Percentiles rank a stretch among this genome's conserved stretches.
phyloP scores from a whole-genome alignment of 2,329 filamentous ascomycete species.

The Nothophaeocryptopus gaeumannii region DNA sequence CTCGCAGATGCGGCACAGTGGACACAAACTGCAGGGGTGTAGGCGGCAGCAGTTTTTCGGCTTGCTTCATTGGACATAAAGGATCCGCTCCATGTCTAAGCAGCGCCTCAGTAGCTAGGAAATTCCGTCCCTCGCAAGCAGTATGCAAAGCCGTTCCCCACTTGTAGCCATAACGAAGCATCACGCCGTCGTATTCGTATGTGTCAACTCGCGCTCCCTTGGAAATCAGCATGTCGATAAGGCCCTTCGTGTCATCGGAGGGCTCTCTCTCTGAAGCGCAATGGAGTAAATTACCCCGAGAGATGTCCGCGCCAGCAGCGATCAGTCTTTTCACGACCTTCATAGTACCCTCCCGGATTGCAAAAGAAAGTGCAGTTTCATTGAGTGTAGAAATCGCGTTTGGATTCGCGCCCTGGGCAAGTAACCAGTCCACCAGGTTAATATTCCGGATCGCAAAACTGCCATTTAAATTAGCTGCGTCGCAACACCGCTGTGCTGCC shows the following conservation, averaged over 20 bases:
- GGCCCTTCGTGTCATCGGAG: neutral
- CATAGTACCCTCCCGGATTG: constrained; percentile 2
- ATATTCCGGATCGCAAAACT: neutral
- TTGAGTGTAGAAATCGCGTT: neutral
- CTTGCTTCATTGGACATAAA: neutral
- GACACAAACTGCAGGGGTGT: no score
- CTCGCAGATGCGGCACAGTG: no score
- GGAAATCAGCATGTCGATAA: constrained; percentile 1
- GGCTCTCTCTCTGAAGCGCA: constrained; percentile 1
- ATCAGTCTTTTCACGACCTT: neutral
- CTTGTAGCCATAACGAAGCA: neutral
- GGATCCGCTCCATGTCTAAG: constrained; percentile 4
- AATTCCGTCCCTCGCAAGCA: neutral
- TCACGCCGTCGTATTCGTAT: neutral
- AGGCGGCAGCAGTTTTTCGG: no score
- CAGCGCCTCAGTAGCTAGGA: constrained; percentile 2
- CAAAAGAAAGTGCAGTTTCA: neutral
- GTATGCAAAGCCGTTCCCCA: neutral
- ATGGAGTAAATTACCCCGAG: constrained; percentile 2
- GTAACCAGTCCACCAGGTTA: neutral
- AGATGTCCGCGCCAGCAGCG: neutral
- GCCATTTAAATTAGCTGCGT: neutral
- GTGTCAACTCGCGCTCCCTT: neutral
- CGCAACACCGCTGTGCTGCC: no score
- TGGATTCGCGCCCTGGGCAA: neutral